Percentiles rank a stretch among this genome's conserved stretches.
These are phyloP conservation scores for Agastache rugosa DNA, from an alignment of 257 asterid species.

Conservation along the genomic window DNA sequence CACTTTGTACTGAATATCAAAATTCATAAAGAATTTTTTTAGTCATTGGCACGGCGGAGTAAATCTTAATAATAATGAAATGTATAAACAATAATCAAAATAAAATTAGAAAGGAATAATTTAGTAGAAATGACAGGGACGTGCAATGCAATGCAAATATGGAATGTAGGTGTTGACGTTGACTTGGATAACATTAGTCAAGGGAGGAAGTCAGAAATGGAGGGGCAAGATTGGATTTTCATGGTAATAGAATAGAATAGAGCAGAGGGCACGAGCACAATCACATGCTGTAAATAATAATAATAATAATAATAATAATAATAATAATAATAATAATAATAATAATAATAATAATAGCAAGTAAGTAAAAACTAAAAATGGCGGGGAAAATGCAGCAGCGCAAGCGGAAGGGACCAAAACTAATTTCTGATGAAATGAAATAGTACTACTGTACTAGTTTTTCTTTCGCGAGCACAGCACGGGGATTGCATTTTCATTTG, in stretches of 20 bases:
- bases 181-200: conserved; percentile 11
- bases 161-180: conserved; percentile 25
- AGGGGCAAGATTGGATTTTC: conserved; percentile 11
- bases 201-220: background rate
- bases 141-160: background rate
- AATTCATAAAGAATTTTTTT: no score
- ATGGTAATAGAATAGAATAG: background rate
- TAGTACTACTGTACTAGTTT: no score
- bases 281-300: background rate
- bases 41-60: no score
- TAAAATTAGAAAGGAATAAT: background rate
- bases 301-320: background rate
- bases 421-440: conserved; percentile 3
- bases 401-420: background rate
- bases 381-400: background rate
- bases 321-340: conserved; percentile 2
- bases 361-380: background rate
- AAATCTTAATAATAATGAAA: no score
- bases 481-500: conserved; percentile 18
- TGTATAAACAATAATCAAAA: background rate
- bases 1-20: background rate
- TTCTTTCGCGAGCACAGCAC: conserved; percentile 10
- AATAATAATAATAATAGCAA: no score
- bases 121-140: no score
- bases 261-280: background rate